Conservation (phyloP, 768 basidiomycete species). For the Cystoderma amianthinum region DNA sequence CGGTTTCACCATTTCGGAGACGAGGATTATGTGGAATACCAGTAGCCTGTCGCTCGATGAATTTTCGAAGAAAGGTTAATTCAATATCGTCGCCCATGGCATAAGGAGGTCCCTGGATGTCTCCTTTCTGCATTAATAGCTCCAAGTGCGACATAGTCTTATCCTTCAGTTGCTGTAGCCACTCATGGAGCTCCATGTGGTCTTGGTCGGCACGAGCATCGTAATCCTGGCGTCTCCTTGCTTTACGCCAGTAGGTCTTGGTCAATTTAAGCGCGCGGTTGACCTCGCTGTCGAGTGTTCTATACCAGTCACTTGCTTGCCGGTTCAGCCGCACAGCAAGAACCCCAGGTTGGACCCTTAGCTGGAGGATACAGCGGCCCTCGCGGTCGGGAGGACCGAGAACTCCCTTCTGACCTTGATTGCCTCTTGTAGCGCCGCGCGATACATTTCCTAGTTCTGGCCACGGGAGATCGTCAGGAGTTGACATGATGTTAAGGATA, state of each 20-base stretch:
- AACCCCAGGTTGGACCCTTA: slow-evolving; percentile 79
- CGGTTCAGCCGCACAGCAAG: slow-evolving; percentile 69
- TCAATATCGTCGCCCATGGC: slow-evolving; percentile 76
- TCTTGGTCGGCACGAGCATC: slow-evolving; percentile 82
- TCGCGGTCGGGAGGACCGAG: slow-evolving; percentile 65
- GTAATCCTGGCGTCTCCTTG: slow-evolving; percentile 77
- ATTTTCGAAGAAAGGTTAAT: slow-evolving; percentile 72
- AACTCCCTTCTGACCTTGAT: slow-evolving; percentile 82
- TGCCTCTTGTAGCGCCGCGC: slow-evolving; percentile 75
- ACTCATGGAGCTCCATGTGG: slow-evolving; percentile 85
- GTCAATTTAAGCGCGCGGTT: slow-evolving; percentile 77
- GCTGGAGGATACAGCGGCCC: slow-evolving; percentile 71
- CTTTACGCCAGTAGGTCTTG: slow-evolving; percentile 83
- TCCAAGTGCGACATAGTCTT: slow-evolving; percentile 87
- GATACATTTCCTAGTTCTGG: slow-evolving; percentile 83
- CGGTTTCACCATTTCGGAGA: slow-evolving; percentile 44
- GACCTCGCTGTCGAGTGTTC: slow-evolving; percentile 70
- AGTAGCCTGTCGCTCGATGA: slow-evolving; percentile 73
- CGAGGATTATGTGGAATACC: slow-evolving; percentile 77
- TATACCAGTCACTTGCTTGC: slow-evolving; percentile 79
- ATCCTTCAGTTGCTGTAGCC: slow-evolving; percentile 83
- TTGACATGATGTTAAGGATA: slow-evolving; percentile 37
- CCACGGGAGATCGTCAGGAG: slow-evolving; percentile 77
- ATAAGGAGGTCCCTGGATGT: slow-evolving; percentile 80
- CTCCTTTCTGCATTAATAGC: slow-evolving; percentile 82